A percentile compares a stretch with the other conserved stretches of the same genome.
Evolutionary conservation across 371 early-diverging fungal genomes (phyloP).

Genomic region (Mucor saturninus): DNA sequence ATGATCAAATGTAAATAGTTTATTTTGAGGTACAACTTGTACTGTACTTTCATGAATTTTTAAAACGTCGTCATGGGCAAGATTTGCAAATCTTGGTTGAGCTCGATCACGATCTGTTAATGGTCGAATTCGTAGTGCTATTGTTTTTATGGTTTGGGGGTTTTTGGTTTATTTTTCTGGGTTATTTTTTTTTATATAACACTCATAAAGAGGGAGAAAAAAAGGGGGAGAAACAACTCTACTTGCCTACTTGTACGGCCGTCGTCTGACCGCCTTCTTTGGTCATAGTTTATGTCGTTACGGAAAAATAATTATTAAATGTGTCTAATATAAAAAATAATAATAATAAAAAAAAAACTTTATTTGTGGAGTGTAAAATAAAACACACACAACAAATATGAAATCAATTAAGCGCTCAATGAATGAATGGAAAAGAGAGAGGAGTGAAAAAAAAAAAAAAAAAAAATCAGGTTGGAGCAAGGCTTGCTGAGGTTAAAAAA

Average conservation of each 20-base stretch:
- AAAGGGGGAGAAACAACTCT: background rate
- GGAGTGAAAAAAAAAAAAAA: background rate
- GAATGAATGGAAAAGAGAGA: background rate
- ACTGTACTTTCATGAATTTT: slow-evolving; percentile 33
- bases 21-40: slow-evolving; percentile 38
- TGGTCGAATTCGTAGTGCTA: slow-evolving; percentile 38
- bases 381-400: no score
- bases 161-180: background rate
- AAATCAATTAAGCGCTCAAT: background rate
- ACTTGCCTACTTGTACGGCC: slow-evolving; percentile 33
- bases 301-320: slow-evolving; percentile 18
- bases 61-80: slow-evolving; percentile 35
- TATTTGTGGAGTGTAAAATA: no score
- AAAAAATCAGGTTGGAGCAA: no score
- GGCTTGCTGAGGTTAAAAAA: no score
- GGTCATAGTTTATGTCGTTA: slow-evolving; percentile 17
- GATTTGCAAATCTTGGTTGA: slow-evolving; percentile 41
- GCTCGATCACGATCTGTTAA: slow-evolving; percentile 36
- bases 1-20: slow-evolving; percentile 40
- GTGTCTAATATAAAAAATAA: background rate
- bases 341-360: slow-evolving; percentile 1
- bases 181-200: background rate
- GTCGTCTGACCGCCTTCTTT: slow-evolving; percentile 23
- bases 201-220: no score
- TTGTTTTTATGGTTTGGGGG: no score